phyloP scores from a whole-genome alignment of 208 protist species.

The Trypanosoma congolense region DNA sequence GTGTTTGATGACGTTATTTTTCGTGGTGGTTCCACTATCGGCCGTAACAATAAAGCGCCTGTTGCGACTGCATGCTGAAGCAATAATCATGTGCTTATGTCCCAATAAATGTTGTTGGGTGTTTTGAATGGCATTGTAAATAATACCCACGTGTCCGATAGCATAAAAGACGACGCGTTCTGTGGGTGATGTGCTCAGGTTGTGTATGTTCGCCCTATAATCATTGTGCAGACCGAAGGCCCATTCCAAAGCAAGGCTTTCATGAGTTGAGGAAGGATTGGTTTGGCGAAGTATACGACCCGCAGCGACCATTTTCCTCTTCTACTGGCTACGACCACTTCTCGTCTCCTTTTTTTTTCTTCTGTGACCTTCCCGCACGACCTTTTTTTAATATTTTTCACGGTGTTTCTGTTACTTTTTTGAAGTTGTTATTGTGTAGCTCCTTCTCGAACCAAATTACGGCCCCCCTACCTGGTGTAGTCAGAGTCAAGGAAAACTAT shows the following conservation, averaged over 20 bases:
- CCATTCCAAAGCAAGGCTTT: conserved; percentile 79
- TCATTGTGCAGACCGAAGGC: conserved; percentile 91
- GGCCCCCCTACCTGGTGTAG: too few species aligned
- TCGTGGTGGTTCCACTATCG: conserved; percentile 58
- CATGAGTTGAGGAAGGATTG: conserved; percentile 31
- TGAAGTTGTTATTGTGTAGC: too few species aligned
- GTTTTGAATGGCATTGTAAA: conserved; percentile 88
- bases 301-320: background rate
- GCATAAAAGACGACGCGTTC: conserved; percentile 88
- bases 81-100: conserved; percentile 83
- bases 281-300: conserved; percentile 17
- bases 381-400: too few species aligned
- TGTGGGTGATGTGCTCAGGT: conserved; percentile 54
- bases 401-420: too few species aligned
- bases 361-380: too few species aligned
- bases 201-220: conserved; percentile 80
- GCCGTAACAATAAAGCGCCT: conserved; percentile 90
- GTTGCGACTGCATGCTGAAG: conserved; percentile 71
- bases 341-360: too few species aligned
- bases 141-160: conserved; percentile 85
- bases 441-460: too few species aligned
- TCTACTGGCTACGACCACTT: too few species aligned
- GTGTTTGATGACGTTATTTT: conserved; percentile 9
- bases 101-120: conserved; percentile 89
- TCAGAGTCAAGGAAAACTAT: too few species aligned